Evolutionary conservation across 768 basidiomycete genomes (phyloP).

Genomic region (Basidioascus undulatus): DNA sequence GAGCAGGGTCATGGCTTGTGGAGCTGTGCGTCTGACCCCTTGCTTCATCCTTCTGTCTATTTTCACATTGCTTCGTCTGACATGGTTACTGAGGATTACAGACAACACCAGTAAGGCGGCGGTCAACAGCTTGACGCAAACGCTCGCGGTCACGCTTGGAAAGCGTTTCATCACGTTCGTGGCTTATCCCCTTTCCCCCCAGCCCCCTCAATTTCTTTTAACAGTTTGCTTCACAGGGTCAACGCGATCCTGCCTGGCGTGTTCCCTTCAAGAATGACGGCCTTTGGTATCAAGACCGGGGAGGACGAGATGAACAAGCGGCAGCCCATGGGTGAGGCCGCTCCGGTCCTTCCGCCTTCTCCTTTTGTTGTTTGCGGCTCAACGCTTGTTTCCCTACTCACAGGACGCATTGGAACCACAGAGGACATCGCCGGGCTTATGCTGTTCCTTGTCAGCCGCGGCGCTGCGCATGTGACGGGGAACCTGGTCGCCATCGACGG

Average conservation of each 20-base stretch:
- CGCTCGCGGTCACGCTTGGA: slow-evolving; percentile 41
- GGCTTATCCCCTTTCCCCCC: background rate
- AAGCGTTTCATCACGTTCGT: slow-evolving; percentile 40
- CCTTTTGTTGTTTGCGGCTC: background rate
- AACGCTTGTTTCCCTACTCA: too few relatives aligned
- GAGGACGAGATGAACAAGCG: slow-evolving; percentile 24
- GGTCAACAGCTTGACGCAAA: slow-evolving; percentile 54
- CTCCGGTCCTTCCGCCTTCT: too few relatives aligned
- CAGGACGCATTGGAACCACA: slow-evolving; percentile 40
- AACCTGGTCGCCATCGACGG: slow-evolving; percentile 50
- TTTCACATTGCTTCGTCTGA: background rate
- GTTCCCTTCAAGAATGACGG: slow-evolving; percentile 69
- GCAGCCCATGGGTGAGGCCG: slow-evolving; percentile 56
- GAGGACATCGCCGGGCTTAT: slow-evolving; percentile 46
- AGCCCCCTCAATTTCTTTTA: background rate
- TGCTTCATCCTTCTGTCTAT: background rate
- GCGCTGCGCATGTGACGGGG: slow-evolving; percentile 49
- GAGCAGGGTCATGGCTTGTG: slow-evolving; percentile 39
- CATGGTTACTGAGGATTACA: slow-evolving; percentile 14
- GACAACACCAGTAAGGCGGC: slow-evolving; percentile 71
- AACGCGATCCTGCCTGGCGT: slow-evolving; percentile 65
- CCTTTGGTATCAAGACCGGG: slow-evolving; percentile 35
- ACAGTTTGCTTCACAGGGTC: slow-evolving; percentile 26
- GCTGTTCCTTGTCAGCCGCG: slow-evolving; percentile 44
- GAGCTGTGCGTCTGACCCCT: slow-evolving; percentile 36